These are phyloP conservation scores for Neoscytalidium dimidiatum DNA, from an alignment of 2,329 filamentous ascomycete species.

Conservation along the genomic window DNA sequence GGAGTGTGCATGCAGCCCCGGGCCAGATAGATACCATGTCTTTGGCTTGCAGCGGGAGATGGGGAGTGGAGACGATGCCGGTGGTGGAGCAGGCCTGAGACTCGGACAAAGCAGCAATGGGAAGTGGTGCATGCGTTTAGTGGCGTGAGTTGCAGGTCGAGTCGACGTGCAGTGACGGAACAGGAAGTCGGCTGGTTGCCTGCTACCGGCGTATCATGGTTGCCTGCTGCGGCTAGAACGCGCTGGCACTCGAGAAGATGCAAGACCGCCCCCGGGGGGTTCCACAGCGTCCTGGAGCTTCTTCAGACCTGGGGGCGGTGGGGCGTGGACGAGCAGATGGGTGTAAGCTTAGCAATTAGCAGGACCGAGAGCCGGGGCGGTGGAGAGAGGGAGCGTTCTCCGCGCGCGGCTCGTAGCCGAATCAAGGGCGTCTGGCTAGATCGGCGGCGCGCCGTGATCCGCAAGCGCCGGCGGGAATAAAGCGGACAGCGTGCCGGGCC, in stretches of 20 bases:
- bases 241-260: not conserved
- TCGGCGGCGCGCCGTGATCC: conserved; percentile 7
- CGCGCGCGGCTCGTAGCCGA: conserved; percentile 8
- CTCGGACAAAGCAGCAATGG: not conserved
- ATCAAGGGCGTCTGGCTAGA: not conserved
- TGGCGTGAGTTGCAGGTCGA: conserved; percentile 3
- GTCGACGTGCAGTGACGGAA: not conserved
- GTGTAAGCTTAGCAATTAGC: conserved; percentile 3
- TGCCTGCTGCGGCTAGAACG: not conserved
- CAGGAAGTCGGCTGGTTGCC: not conserved
- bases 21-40: not conserved
- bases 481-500: conserved; percentile 3
- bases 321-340: not conserved
- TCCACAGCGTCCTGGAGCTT: not conserved
- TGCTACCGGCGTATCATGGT: not conserved
- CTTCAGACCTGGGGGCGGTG: not conserved
- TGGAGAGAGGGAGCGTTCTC: not conserved
- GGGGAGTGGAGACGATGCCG: not conserved
- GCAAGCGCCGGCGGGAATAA: conserved; percentile 8
- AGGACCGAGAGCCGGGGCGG: conserved; percentile 7
- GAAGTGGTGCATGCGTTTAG: not conserved
- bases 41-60: not conserved
- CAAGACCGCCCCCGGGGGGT: not conserved
- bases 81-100: not conserved
- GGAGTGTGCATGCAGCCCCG: not conserved